Conservation (phyloP, 2,329 filamentous ascomycete genomes). For the Fusarium lyarnte region DNA sequence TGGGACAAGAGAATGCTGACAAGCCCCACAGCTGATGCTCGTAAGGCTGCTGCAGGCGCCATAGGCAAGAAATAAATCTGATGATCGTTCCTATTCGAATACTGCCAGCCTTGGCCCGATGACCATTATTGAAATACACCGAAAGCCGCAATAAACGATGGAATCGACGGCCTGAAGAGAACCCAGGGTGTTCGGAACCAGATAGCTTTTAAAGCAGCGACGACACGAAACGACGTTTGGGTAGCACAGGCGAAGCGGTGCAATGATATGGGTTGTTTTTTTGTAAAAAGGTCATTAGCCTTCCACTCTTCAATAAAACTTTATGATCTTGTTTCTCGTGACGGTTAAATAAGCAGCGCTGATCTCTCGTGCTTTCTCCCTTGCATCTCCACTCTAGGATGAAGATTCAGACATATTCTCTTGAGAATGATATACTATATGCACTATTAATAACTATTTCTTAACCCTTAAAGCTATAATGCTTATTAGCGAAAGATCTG, state of each 20-base stretch:
- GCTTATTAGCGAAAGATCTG: background rate
- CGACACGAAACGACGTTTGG: conserved; percentile 33
- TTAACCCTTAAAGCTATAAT: background rate
- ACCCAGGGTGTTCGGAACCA: background rate
- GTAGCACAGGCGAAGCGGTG: conserved; percentile 45
- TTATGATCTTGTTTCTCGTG: conserved; percentile 17
- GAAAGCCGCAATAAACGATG: background rate
- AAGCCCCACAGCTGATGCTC: conserved; percentile 59
- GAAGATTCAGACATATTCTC: background rate
- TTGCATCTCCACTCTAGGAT: background rate
- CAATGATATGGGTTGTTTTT: conserved; percentile 31
- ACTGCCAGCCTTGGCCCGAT: no score
- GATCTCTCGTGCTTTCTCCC: background rate
- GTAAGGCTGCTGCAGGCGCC: conserved; percentile 50
- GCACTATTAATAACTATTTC: accelerated
- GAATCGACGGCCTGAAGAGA: background rate
- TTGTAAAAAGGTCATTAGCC: conserved; percentile 23
- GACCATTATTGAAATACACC: no score
- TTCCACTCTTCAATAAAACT: conserved; percentile 27
- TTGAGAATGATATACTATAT: background rate
- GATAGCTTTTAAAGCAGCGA: conserved; percentile 9
- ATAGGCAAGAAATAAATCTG: conserved; percentile 41
- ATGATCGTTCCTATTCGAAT: no score
- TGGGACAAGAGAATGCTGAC: background rate
- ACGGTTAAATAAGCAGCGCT: conserved; percentile 11